A percentile compares a stretch with the other conserved stretches of the same genome.
Evolutionary conservation across 306 rosid species (phyloP).

Genomic region (Sindora glabra): DNA sequence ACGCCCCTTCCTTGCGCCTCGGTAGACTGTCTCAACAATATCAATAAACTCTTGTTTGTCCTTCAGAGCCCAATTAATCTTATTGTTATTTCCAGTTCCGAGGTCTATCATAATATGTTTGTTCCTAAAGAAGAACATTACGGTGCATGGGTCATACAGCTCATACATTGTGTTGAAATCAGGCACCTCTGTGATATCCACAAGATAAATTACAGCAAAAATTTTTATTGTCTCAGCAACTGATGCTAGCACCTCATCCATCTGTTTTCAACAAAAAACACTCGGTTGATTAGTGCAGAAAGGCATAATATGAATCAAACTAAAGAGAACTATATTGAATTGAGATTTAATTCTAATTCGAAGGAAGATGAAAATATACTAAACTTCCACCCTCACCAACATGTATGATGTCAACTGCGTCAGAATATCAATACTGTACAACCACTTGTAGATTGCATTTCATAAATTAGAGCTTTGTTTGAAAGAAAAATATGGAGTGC

Average conservation of each 20-base stretch:
- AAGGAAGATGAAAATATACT: not conserved
- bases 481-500: not conserved
- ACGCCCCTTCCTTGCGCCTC: conserved; percentile 56
- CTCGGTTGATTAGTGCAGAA: not conserved
- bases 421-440: not conserved
- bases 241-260: conserved; percentile 63
- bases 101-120: conserved; percentile 72
- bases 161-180: conserved; percentile 76
- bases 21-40: conserved; percentile 52
- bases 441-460: not conserved
- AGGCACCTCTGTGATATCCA: conserved; percentile 67
- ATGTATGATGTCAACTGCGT: not conserved
- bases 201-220: conserved; percentile 61
- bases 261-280: conserved; percentile 16
- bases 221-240: conserved; percentile 55
- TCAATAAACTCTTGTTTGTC: conserved; percentile 67
- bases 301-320: too few relatives aligned
- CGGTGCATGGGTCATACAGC: conserved; percentile 47
- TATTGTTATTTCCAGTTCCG: conserved; percentile 70
- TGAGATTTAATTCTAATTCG: not conserved
- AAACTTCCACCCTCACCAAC: not conserved
- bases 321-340: too few relatives aligned
- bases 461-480: not conserved
- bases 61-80: conserved; percentile 68
- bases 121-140: conserved; percentile 72